A percentile compares a stretch with the other conserved stretches of the same genome.
Conservation (phyloP, 139 green algal genomes). For the Chlorella sp. region DNA sequence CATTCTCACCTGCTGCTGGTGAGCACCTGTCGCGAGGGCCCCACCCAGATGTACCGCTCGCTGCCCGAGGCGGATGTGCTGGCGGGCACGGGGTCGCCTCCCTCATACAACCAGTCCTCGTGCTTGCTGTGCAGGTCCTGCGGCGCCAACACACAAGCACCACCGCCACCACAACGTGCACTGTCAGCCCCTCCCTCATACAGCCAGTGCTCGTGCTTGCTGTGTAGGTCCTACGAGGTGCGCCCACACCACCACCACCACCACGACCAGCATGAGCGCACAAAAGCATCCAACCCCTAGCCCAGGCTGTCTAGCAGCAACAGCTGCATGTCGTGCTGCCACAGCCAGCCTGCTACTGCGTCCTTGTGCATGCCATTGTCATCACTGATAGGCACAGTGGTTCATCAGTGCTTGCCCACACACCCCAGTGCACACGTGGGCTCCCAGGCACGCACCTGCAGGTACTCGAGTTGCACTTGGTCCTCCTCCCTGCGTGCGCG, state of each 20-base stretch:
- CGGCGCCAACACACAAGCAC: too few species aligned
- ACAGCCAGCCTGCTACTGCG: not conserved
- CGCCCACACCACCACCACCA: too few species aligned
- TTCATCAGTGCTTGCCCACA: not conserved
- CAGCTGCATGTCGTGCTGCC: not conserved
- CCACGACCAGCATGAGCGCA: not conserved
- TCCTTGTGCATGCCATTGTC: not conserved
- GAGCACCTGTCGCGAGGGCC: not conserved
- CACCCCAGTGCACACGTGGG: not conserved
- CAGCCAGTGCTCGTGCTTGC: too few species aligned
- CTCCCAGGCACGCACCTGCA: conserved; percentile 41
- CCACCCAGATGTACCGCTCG: conserved; percentile 2
- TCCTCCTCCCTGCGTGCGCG: conserved; percentile 47
- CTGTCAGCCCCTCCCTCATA: too few species aligned
- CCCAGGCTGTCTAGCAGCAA: not conserved
- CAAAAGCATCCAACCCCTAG: not conserved
- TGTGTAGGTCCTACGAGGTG: too few species aligned
- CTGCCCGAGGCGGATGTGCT: not conserved
- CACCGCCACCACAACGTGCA: too few species aligned
- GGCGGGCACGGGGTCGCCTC: not conserved
- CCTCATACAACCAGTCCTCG: conserved; percentile 80
- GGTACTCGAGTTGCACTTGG: conserved; percentile 63
- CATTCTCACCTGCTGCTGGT: conserved; percentile 10
- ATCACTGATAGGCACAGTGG: not conserved
- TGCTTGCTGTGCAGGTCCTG: conserved; percentile 50